Base-by-base conservation (phyloP, 768 basidiomycete genomes). In the Lactarius psammicola region DNA sequence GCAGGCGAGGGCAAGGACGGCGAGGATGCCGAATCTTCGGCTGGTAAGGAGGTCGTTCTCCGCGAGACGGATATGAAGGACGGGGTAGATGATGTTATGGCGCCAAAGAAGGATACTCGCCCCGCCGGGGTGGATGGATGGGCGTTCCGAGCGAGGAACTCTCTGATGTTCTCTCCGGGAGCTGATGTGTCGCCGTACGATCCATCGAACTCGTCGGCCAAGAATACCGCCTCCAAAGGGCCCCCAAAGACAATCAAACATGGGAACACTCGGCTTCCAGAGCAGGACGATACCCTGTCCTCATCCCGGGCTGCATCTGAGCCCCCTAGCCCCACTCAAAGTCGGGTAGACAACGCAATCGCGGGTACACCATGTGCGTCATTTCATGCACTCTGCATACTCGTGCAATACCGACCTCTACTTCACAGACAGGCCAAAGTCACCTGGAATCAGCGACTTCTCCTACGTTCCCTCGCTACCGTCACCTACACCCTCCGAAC, bases 121-220 rank as follows among this genome's bases (percentile, higher is more conserved):
- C 67, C 82, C 40, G 89, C 90, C 44, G 85, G 85, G 7, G 90
- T 92, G 40, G 89, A 92, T 72, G 88, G 83, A 3, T 93, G 90
- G 92, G 85, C 84, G 66, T 93, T 93, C 80, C 92, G 87, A 82
- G 84, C 93, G 31, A 87, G 97, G 64, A 99, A 99, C 77, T 87
- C 92, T 4, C 80, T 99, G 60, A 97, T 97, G 94, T 99, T 98
- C 73, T 74, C 89, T 0, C 95, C 97, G 2, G 97, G 97, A 72
- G 93, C 92, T 31, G 90, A 99, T 74, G 80, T 85, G 54, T 85
- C 89, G 26, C 92, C 94, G 1, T 92, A 94, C 72, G 82, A 87
- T 73, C 76, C 78, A 4, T 75, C 77, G 55, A 72, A 72, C 4
- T 71, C 76, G 59, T 63, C 75, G 40, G 30, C 74, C 56, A 65